Evolutionary conservation across 176 grass and related monocot genomes (phyloP).

Genomic region (Carex kokanica): DNA sequence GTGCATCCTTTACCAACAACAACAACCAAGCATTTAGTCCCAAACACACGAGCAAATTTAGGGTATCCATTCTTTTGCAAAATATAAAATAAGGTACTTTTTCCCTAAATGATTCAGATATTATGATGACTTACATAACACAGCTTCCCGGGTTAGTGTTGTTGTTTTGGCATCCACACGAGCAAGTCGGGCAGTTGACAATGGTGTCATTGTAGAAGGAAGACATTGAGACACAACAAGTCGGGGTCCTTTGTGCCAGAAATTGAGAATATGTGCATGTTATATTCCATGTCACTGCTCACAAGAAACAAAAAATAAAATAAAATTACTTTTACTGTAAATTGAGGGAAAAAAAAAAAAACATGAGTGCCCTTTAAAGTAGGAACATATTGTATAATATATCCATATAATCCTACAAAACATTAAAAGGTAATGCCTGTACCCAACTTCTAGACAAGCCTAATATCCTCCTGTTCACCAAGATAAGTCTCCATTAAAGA

Average conservation of each 20-base stretch:
- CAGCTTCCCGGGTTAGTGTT: conserved; percentile 62
- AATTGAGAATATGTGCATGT: conserved; percentile 74
- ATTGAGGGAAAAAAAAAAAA: background rate
- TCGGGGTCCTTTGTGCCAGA: conserved; percentile 53
- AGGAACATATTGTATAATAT: background rate
- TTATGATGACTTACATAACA: conserved; percentile 53
- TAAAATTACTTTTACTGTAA: background rate
- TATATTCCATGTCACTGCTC: conserved; percentile 75
- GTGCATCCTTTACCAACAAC: background rate
- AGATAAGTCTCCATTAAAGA: background rate
- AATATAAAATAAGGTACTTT: background rate
- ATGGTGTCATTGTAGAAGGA: conserved; percentile 79
- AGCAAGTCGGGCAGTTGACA: conserved; percentile 61
- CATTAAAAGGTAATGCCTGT: background rate
- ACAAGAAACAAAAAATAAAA: conserved; percentile 9
- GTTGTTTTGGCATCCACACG: conserved; percentile 64
- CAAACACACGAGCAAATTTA: too few species aligned
- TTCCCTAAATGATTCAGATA: background rate
- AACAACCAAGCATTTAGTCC: too few species aligned
- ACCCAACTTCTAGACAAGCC: background rate
- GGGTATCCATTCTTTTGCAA: background rate
- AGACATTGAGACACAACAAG: conserved; percentile 71
- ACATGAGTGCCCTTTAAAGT: background rate
- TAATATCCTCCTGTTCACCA: background rate
- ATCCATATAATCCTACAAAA: background rate